Evolutionary conservation across 192 early-diverging fungal species (phyloP).

Genomic region (Coemansia sp.): DNA sequence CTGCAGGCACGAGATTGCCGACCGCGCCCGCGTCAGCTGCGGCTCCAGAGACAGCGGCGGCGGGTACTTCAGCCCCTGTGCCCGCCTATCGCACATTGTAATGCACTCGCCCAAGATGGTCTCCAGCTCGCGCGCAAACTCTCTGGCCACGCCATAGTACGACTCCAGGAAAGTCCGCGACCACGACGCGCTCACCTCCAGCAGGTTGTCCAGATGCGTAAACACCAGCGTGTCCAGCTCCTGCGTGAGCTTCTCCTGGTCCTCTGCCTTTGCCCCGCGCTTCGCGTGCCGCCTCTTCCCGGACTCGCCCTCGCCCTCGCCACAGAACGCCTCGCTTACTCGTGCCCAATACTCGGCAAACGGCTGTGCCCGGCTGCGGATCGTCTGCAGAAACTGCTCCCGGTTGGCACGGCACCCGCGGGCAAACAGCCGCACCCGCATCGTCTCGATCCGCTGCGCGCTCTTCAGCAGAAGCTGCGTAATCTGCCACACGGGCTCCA

Average conservation of each 20-base stretch:
- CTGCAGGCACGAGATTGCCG: slow-evolving; percentile 35
- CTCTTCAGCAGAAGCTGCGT: slow-evolving; percentile 55
- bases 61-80: slow-evolving; percentile 54
- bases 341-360: slow-evolving; percentile 59
- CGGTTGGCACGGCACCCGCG: slow-evolving; percentile 50
- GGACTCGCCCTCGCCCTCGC: slow-evolving; percentile 10
- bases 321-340: slow-evolving; percentile 49
- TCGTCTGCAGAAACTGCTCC: slow-evolving; percentile 52
- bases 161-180: slow-evolving; percentile 56
- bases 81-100: slow-evolving; percentile 54
- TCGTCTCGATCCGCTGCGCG: slow-evolving; percentile 55
- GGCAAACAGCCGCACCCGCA: slow-evolving; percentile 55
- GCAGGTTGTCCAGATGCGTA: slow-evolving; percentile 53
- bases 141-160: slow-evolving; percentile 55
- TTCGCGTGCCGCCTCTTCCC: slow-evolving; percentile 16
- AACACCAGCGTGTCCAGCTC: slow-evolving; percentile 51
- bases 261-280: slow-evolving; percentile 17
- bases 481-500: slow-evolving; percentile 66
- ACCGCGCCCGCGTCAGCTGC: slow-evolving; percentile 38
- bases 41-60: slow-evolving; percentile 50
- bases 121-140: slow-evolving; percentile 56
- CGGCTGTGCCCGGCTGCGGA: slow-evolving; percentile 50
- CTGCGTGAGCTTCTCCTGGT: slow-evolving; percentile 26
- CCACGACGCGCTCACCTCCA: slow-evolving; percentile 54
- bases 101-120: slow-evolving; percentile 56